Conservation (phyloP, 805 yeast genomes). For the Vanderwaltozyma verrucispora region DNA sequence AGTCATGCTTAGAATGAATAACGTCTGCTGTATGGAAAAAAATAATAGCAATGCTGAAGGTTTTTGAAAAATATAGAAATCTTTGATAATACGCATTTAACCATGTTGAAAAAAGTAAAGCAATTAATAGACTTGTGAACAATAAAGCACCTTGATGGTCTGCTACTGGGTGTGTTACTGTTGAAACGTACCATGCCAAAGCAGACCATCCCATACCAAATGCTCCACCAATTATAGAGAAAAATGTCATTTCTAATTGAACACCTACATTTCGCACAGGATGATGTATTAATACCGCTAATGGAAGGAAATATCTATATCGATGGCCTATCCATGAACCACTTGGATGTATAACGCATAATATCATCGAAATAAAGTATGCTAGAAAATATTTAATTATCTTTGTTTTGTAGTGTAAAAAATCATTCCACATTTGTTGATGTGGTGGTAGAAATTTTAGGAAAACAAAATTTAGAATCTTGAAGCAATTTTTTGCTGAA, state of each 20-base stretch:
- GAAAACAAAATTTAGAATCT: neutral
- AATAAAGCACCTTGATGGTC: constrained; percentile 38
- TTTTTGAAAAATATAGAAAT: constrained; percentile 29
- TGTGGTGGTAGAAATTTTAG: neutral
- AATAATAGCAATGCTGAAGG: constrained; percentile 31
- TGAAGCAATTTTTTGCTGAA: too few species aligned
- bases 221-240: constrained; percentile 32
- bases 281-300: constrained; percentile 36
- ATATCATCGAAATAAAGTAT: constrained; percentile 30
- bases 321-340: constrained; percentile 35
- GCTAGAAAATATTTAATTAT: constrained; percentile 31
- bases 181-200: constrained; percentile 34
- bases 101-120: constrained; percentile 33
- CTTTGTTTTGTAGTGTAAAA: neutral
- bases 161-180: constrained; percentile 31
- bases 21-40: constrained; percentile 27
- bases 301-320: constrained; percentile 32
- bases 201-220: constrained; percentile 38
- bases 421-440: neutral
- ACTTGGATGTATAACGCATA: constrained; percentile 31
- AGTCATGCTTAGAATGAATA: constrained; percentile 7
- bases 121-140: constrained; percentile 33
- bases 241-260: constrained; percentile 36
- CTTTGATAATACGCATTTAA: constrained; percentile 33
- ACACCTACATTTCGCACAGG: constrained; percentile 38